Conservation (phyloP, 2,329 filamentous ascomycete genomes). For the Penicillium sp. region DNA sequence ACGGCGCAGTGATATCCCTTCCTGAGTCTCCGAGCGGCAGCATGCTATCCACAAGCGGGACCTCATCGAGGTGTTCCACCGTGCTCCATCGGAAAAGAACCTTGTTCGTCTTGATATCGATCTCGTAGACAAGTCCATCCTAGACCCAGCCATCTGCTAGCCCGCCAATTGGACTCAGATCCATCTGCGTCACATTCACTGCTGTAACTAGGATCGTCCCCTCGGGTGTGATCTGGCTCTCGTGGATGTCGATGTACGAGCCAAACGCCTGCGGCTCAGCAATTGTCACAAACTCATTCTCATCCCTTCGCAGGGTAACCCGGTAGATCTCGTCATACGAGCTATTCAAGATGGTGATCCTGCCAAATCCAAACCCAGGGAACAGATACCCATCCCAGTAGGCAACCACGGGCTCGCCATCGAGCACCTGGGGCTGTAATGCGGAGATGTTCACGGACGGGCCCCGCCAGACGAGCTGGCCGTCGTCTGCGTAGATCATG, state of each 20-base stretch:
- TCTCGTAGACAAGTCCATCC: conserved; percentile 34
- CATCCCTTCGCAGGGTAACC: background rate
- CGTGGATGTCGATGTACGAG: conserved; percentile 25
- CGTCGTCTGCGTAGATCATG: conserved; percentile 32
- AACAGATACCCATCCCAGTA: conserved; percentile 30
- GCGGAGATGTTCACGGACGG: conserved; percentile 22
- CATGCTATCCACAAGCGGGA: conserved; percentile 24
- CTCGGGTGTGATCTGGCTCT: conserved; percentile 27
- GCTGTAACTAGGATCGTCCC: conserved; percentile 30
- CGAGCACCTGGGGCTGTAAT: conserved; percentile 26
- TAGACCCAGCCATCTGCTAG: conserved; percentile 31
- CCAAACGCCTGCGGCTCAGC: background rate
- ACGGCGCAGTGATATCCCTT: conserved; percentile 24
- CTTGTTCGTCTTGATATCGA: conserved; percentile 32
- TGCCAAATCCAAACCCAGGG: conserved; percentile 26
- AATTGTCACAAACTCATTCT: background rate
- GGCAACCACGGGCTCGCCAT: conserved; percentile 28
- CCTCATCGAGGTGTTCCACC: conserved; percentile 27
- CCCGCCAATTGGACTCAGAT: conserved; percentile 29
- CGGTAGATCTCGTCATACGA: background rate
- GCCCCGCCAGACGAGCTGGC: conserved; percentile 33
- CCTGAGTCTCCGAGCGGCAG: conserved; percentile 22
- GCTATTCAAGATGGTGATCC: background rate
- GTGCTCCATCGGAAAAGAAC: conserved; percentile 33
- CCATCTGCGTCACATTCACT: conserved; percentile 28